phyloP scores from a whole-genome alignment of 345 rosid species.

The Moricandia arvensis region DNA sequence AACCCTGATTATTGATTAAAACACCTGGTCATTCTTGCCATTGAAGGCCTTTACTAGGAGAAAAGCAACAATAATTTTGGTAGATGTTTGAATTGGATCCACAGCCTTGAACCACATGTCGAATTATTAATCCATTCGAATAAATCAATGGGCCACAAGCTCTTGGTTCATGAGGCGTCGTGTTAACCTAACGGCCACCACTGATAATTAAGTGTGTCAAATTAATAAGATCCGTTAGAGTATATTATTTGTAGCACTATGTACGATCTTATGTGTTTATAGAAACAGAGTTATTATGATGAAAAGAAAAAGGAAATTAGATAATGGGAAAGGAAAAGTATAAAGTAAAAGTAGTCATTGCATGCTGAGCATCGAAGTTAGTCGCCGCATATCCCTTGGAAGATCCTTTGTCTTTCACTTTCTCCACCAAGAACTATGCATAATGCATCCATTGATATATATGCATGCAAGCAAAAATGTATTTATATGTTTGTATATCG shows the following conservation, averaged over 20 bases:
- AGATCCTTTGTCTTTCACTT: slow-evolving; percentile 29
- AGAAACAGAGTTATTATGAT: not conserved
- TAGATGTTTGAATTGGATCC: not conserved
- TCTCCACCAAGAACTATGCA: slow-evolving; percentile 21
- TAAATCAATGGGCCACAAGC: not conserved
- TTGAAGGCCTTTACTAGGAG: not conserved
- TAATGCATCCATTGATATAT: not conserved
- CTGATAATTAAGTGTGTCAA: slow-evolving; percentile 8
- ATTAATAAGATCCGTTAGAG: slow-evolving; percentile 2
- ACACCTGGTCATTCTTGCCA: not conserved
- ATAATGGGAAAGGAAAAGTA: slow-evolving; percentile 19
- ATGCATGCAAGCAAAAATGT: not conserved
- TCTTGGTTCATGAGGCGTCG: not conserved
- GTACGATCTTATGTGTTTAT: slow-evolving; percentile 13
- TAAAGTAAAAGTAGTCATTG: slow-evolving; percentile 29
- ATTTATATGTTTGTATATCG: not conserved
- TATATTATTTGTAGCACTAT: not conserved
- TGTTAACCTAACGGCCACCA: slow-evolving; percentile 20
- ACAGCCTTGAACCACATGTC: not conserved
- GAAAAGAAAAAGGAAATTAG: too few species aligned
- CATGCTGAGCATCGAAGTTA: slow-evolving; percentile 34
- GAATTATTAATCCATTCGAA: not conserved
- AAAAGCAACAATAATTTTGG: not conserved
- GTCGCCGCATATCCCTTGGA: slow-evolving; percentile 41
- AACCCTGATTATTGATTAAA: not conserved